Evolutionary conservation across 1,284 basidiomycete species (phyloP).

Genomic region (Ceratobasidium sp.): DNA sequence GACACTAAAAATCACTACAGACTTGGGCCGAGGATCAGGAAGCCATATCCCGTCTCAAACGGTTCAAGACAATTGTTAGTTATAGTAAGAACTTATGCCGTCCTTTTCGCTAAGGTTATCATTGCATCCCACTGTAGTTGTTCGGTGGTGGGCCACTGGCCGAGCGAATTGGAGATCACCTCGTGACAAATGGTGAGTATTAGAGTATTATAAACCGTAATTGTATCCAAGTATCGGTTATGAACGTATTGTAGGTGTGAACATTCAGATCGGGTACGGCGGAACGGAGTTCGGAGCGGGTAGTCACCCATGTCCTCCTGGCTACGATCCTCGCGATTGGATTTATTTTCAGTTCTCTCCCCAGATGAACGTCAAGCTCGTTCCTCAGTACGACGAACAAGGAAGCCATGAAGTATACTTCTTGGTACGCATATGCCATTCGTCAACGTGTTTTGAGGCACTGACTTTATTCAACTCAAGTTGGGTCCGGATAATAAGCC

Average conservation of each 20-base stretch:
- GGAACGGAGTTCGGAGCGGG: constrained; percentile 10
- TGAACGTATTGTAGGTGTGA: constrained; percentile 5
- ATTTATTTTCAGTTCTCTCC: constrained; percentile 37
- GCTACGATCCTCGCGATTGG: constrained; percentile 20
- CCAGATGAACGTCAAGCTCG: background rate
- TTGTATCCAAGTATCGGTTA: background rate
- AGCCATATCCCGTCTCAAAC: too few relatives aligned
- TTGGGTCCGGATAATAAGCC: constrained; percentile 1
- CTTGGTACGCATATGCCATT: constrained; percentile 27
- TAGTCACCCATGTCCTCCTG: background rate
- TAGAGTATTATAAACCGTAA: too few relatives aligned
- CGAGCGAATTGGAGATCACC: constrained; percentile 4
- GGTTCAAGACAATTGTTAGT: background rate
- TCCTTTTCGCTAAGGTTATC: too few relatives aligned
- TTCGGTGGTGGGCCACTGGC: constrained; percentile 28
- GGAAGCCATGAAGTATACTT: constrained; percentile 22
- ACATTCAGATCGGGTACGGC: background rate
- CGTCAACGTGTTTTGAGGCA: background rate
- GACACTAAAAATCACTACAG: background rate
- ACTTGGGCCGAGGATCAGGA: constrained; percentile 20
- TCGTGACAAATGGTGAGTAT: constrained; percentile 22
- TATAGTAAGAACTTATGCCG: constrained; percentile 16
- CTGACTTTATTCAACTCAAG: background rate
- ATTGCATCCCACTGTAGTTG: constrained; percentile 11
- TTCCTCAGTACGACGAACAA: constrained; percentile 26